Percentiles rank a stretch among this genome's conserved stretches.
These are phyloP conservation scores for Fusarium sp. DNA, from an alignment of 2,329 filamentous ascomycete genomes.

Conservation along the genomic window DNA sequence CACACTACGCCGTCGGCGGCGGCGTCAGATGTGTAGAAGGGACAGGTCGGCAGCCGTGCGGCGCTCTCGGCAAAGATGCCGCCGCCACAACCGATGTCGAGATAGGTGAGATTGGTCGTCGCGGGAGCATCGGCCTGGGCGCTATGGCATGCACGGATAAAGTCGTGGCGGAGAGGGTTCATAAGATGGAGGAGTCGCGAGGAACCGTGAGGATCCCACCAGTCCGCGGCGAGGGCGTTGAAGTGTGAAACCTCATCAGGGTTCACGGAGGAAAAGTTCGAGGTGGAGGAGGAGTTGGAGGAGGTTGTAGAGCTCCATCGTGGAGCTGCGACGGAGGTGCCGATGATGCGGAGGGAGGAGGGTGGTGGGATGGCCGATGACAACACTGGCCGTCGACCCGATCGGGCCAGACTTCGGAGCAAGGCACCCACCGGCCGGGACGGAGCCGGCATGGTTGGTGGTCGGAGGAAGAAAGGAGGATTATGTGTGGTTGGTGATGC, in stretches of 20 bases:
- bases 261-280: conserved; percentile 78
- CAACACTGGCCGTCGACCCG: conserved; percentile 9
- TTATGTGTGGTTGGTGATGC: conserved; percentile 19
- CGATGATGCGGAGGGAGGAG: conserved; percentile 12
- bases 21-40: too few species aligned
- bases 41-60: conserved; percentile 73
- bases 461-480: conserved; percentile 17
- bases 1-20: too few species aligned
- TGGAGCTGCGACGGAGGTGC: conserved; percentile 1
- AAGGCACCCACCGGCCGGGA: conserved; percentile 39
- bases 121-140: conserved; percentile 59
- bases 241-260: conserved; percentile 93
- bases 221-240: conserved; percentile 89
- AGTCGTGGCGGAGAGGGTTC: conserved; percentile 96
- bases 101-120: conserved; percentile 69
- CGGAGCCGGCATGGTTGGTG: conserved; percentile 41
- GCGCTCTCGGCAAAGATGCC: conserved; percentile 95
- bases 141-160: conserved; percentile 79
- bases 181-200: conserved; percentile 95
- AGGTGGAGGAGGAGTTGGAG: conserved; percentile 15
- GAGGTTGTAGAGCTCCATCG: conserved; percentile 41
- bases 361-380: conserved; percentile 16
- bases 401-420: conserved; percentile 35
- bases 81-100: conserved; percentile 95
- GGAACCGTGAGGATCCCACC: conserved; percentile 97